These are phyloP conservation scores for Ophiostoma triangulosporum DNA, from an alignment of 2,329 filamentous ascomycete species.

Conservation along the genomic window DNA sequence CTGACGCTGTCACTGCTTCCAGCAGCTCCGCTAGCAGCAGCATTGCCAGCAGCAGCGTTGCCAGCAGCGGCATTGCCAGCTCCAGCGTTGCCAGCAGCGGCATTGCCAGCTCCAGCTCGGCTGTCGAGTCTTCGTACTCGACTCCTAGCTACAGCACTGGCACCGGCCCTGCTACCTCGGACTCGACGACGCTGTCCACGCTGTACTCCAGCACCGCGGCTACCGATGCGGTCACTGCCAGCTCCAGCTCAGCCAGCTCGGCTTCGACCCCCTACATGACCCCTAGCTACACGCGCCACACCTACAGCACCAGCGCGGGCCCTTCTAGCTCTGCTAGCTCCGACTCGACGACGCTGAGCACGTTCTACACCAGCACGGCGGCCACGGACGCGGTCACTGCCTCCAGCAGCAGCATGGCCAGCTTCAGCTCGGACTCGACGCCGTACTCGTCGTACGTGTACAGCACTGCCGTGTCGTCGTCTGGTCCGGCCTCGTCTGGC, in stretches of 20 bases:
- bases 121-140: neutral
- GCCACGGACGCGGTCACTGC: neutral
- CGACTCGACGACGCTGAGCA: neutral
- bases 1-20: slow-evolving; percentile 4
- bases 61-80: neutral
- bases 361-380: neutral
- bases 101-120: neutral
- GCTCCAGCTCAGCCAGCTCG: too few species aligned
- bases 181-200: too few species aligned
- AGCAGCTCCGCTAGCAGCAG: neutral
- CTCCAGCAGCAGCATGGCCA: neutral
- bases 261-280: too few species aligned
- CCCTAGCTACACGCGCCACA: neutral
- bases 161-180: too few species aligned
- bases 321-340: neutral
- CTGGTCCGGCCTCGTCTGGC: neutral
- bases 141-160: too few species aligned
- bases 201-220: too few species aligned
- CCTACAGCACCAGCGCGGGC: neutral
- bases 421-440: neutral
- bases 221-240: too few species aligned
- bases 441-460: neutral
- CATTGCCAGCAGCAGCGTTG: neutral
- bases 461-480: neutral
- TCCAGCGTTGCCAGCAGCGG: neutral